Conservation (phyloP, 495 filamentous ascomycete genomes). For the Hypoxylon rickii region DNA sequence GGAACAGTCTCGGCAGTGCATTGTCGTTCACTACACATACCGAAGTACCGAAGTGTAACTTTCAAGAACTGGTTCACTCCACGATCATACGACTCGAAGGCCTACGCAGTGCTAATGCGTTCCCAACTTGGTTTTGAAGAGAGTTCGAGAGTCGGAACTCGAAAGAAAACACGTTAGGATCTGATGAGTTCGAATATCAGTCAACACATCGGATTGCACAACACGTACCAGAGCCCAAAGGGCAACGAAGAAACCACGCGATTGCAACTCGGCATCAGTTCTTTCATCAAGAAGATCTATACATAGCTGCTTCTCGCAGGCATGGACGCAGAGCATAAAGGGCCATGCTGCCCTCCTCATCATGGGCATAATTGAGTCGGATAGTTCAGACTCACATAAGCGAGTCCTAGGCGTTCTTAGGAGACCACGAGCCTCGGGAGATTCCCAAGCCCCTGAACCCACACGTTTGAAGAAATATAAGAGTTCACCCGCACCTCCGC, state of each 20-base stretch:
- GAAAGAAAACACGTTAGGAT: constrained; percentile 16
- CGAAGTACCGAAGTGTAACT: constrained; percentile 36
- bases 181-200: constrained; percentile 17
- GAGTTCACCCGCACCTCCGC: constrained; percentile 27
- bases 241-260: not conserved
- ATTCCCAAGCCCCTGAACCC: constrained; percentile 5
- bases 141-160: constrained; percentile 1
- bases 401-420: not conserved
- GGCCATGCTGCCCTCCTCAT: constrained; percentile 1
- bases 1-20: constrained; percentile 25
- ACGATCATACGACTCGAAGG: constrained; percentile 22
- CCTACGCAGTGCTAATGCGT: constrained; percentile 11
- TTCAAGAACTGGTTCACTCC: not conserved
- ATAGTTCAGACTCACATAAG: constrained; percentile 18
- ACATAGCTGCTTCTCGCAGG: constrained; percentile 4
- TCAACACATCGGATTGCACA: constrained; percentile 5
- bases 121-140: not conserved
- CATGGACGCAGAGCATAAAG: constrained; percentile 31
- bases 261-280: not conserved
- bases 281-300: not conserved
- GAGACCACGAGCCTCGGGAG: constrained; percentile 16
- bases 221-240: not conserved
- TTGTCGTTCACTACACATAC: constrained; percentile 24
- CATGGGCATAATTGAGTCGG: constrained; percentile 18
- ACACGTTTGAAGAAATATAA: not conserved